A percentile compares a stretch with the other conserved stretches of the same genome.
These are phyloP conservation scores for Floccularia luteovirens DNA, from an alignment of 768 basidiomycete species.

Conservation along the genomic window DNA sequence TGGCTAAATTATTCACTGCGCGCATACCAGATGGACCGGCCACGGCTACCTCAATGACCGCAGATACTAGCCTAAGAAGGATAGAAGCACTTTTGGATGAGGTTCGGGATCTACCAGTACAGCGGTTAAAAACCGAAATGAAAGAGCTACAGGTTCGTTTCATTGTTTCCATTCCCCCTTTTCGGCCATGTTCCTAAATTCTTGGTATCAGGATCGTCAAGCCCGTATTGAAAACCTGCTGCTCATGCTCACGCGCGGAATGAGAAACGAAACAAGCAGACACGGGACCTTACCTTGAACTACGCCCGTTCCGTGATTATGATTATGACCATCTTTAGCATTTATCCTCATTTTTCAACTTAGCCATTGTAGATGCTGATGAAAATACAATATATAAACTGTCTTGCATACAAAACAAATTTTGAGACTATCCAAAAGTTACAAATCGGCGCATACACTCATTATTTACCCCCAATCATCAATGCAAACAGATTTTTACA, in stretches of 20 bases:
- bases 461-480: no score
- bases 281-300: conserved; percentile 10
- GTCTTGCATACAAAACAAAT: no score
- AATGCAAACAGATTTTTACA: no score
- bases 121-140: conserved; percentile 69
- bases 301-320: neutral
- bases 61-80: conserved; percentile 40
- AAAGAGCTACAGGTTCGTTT: conserved; percentile 66
- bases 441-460: no score
- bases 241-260: conserved; percentile 58
- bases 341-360: no score
- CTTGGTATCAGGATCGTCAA: conserved; percentile 50
- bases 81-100: conserved; percentile 61
- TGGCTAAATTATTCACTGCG: conserved; percentile 38
- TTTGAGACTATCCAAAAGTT: no score
- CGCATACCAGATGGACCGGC: conserved; percentile 6
- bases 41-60: conserved; percentile 9
- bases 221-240: conserved; percentile 70
- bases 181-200: conserved; percentile 2
- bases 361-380: no score
- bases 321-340: no score
- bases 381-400: no score
- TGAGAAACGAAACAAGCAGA: conserved; percentile 38
- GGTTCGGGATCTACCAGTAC: conserved; percentile 55
- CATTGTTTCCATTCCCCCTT: neutral